These are phyloP conservation scores for Phaeotremella fagi DNA, from an alignment of 768 basidiomycete species.

Conservation along the genomic window DNA sequence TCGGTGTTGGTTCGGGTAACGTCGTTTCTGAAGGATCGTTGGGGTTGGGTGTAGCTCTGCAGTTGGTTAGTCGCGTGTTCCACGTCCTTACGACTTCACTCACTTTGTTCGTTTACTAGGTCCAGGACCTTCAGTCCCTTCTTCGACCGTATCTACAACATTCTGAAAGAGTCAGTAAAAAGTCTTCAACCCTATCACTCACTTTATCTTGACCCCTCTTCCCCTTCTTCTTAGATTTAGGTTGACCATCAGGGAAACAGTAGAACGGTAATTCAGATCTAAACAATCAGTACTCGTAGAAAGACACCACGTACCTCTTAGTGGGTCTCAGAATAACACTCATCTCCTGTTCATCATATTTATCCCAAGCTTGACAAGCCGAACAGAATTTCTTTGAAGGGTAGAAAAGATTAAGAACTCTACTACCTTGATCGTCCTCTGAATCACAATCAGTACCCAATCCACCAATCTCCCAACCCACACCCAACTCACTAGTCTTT, in stretches of 20 bases:
- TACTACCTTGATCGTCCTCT: slow-evolving; percentile 72
- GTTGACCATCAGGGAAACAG: slow-evolving; percentile 41
- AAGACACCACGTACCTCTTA: slow-evolving; percentile 61
- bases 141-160: slow-evolving; percentile 22
- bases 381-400: slow-evolving; percentile 94
- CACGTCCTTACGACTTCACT: slow-evolving; percentile 2
- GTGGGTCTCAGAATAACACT: slow-evolving; percentile 90
- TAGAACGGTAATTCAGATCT: slow-evolving; percentile 39
- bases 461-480: slow-evolving; percentile 1
- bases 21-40: background rate
- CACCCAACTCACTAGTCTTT: slow-evolving; percentile 66
- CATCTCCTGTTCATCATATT: slow-evolving; percentile 86
- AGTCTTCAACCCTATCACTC: background rate
- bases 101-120: slow-evolving; percentile 41
- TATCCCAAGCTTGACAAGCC: slow-evolving; percentile 91
- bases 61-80: background rate
- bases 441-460: slow-evolving; percentile 18
- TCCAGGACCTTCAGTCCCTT: slow-evolving; percentile 27
- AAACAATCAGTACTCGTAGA: background rate
- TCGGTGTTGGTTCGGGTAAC: background rate
- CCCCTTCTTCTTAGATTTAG: slow-evolving; percentile 41
- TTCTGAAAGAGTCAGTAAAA: slow-evolving; percentile 8
- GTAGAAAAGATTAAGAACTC: slow-evolving; percentile 91
- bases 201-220: slow-evolving; percentile 35
- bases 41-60: slow-evolving; percentile 22